Evolutionary conservation across 2,329 filamentous ascomycete species (phyloP).

Genomic region (Mycosphaerelloides madeirae): DNA sequence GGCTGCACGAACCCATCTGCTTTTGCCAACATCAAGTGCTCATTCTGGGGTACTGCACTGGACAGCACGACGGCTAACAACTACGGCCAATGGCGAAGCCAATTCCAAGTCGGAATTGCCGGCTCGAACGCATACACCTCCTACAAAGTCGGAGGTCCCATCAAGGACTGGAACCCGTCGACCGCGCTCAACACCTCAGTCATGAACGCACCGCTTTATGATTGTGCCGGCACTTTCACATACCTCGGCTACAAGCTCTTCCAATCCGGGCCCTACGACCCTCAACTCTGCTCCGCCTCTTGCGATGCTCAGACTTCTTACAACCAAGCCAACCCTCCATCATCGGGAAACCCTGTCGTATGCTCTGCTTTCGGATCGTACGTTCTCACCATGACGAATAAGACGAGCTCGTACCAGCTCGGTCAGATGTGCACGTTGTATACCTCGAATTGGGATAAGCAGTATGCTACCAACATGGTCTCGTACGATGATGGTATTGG

Average conservation of each 20-base stretch:
- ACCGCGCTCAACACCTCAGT: background rate
- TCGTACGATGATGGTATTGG: background rate
- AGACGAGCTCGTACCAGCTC: background rate
- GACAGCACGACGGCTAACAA: conserved; percentile 30
- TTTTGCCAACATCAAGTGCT: conserved; percentile 34
- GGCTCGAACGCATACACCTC: conserved; percentile 34
- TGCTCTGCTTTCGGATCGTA: background rate
- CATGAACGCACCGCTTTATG: background rate
- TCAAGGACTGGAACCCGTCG: background rate
- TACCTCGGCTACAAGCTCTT: background rate
- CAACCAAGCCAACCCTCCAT: background rate
- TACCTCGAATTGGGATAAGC: background rate
- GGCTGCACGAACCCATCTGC: conserved; percentile 32
- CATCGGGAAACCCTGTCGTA: background rate
- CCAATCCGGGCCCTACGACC: background rate
- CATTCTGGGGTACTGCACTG: conserved; percentile 31
- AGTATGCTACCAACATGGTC: background rate
- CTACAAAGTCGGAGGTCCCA: background rate
- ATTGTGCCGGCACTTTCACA: background rate
- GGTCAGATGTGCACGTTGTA: background rate
- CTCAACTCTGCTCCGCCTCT: background rate
- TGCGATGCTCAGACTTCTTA: background rate
- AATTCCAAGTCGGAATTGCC: conserved; percentile 38
- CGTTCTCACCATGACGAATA: background rate
- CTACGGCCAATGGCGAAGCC: conserved; percentile 28